These are phyloP conservation scores for Lactarius hengduanensis DNA, from an alignment of 768 basidiomycete species.

Conservation along the genomic window DNA sequence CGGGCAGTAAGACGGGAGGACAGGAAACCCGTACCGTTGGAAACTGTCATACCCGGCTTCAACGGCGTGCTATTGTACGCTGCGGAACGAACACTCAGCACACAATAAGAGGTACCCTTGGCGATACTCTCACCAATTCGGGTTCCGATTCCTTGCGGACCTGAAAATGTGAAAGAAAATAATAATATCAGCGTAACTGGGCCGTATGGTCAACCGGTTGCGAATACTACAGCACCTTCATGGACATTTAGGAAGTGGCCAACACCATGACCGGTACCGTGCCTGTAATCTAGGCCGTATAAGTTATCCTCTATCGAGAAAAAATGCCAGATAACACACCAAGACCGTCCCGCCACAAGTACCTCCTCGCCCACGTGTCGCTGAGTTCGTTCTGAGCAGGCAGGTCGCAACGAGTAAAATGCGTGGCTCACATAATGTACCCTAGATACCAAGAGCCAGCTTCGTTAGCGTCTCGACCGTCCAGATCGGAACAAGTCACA, in stretches of 20 bases:
- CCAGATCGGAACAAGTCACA: constrained; percentile 24
- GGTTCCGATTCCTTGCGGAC: constrained; percentile 63
- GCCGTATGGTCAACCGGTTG: neutral
- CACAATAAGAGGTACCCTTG: neutral
- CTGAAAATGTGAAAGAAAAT: constrained; percentile 31
- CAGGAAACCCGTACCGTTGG: constrained; percentile 55
- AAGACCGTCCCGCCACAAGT: constrained; percentile 85
- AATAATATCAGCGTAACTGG: neutral
- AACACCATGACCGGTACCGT: constrained; percentile 94
- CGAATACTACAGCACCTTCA: constrained; percentile 48
- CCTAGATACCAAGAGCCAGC: constrained; percentile 38
- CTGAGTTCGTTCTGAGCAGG: constrained; percentile 38
- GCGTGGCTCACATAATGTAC: constrained; percentile 48
- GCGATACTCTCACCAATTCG: constrained; percentile 40
- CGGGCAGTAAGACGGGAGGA: neutral
- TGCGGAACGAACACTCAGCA: constrained; percentile 28
- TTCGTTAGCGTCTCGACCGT: neutral
- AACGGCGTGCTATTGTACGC: constrained; percentile 69
- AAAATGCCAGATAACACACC: constrained; percentile 45
- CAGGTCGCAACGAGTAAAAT: neutral
- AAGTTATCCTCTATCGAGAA: constrained; percentile 1
- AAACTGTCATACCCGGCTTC: constrained; percentile 86
- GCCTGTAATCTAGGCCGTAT: constrained; percentile 59
- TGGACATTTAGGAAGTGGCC: constrained; percentile 95
- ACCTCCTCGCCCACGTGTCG: constrained; percentile 75